Conservation (phyloP, 2,329 filamentous ascomycete genomes). For the Fusarium dlaminii region DNA sequence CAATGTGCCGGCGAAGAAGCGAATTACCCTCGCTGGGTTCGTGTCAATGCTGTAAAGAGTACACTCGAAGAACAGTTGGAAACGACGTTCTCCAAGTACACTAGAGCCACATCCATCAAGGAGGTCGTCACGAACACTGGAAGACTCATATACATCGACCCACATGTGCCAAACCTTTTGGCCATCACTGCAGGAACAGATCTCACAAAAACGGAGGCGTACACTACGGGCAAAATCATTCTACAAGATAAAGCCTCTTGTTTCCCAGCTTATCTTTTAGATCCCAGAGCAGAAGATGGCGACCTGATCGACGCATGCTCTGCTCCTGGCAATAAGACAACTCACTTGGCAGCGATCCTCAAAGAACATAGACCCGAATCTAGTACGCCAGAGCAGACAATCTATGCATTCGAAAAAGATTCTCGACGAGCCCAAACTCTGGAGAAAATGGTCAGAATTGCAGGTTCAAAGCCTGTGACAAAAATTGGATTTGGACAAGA, state of each 20-base stretch:
- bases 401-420: constrained; percentile 86
- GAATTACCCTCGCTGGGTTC: constrained; percentile 87
- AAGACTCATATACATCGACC: constrained; percentile 75
- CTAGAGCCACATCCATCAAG: constrained; percentile 62
- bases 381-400: constrained; percentile 50
- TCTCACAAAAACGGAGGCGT: constrained; percentile 77
- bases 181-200: constrained; percentile 79
- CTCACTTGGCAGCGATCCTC: constrained; percentile 84
- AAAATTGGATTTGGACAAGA: constrained; percentile 79
- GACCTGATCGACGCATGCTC: constrained; percentile 93
- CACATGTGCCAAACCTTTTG: constrained; percentile 83
- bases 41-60: constrained; percentile 82
- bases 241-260: constrained; percentile 97
- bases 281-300: constrained; percentile 72
- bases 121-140: constrained; percentile 60
- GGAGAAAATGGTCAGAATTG: constrained; percentile 83
- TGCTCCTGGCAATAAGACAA: constrained; percentile 97
- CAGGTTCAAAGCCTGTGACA: constrained; percentile 74
- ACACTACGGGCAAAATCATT: constrained; percentile 81
- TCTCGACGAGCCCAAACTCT: constrained; percentile 75
- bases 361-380: constrained; percentile 53
- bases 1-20: constrained; percentile 60
- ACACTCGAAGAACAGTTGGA: constrained; percentile 76
- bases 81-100: constrained; percentile 75
- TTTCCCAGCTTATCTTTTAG: constrained; percentile 89